Percentiles rank a stretch among this genome's conserved stretches.
Evolutionary conservation across 345 rosid species (phyloP).

Genomic region (Clarkia xantiana): DNA sequence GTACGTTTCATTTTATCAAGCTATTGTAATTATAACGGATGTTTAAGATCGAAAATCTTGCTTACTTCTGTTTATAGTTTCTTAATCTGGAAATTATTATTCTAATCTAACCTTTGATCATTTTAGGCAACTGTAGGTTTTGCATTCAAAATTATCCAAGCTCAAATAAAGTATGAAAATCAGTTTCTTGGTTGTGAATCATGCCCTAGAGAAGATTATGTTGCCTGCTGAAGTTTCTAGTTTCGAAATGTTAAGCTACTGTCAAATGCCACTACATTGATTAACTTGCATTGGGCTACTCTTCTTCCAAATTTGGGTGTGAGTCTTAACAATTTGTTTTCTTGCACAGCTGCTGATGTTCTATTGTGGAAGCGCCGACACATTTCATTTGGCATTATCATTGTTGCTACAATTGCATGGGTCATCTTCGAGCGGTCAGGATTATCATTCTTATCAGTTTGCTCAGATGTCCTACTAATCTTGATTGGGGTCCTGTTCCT

Average conservation of each 20-base stretch:
- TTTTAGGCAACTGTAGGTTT: too few relatives aligned
- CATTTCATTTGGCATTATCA: conserved; percentile 43
- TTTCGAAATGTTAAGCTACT: neutral
- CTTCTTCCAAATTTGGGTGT: neutral
- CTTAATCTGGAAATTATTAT: too few relatives aligned
- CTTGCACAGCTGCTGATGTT: conserved; percentile 51
- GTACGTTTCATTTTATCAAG: too few relatives aligned
- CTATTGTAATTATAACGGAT: too few relatives aligned
- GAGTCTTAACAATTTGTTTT: neutral
- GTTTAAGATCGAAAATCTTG: too few relatives aligned
- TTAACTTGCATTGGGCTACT: neutral
- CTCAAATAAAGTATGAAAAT: too few relatives aligned
- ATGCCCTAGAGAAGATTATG: neutral
- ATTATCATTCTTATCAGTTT: conserved; percentile 62
- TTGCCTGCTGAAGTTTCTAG: neutral
- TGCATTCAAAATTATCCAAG: too few relatives aligned
- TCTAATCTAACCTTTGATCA: too few relatives aligned
- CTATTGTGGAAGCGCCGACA: conserved; percentile 59
- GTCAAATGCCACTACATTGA: neutral
- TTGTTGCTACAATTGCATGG: conserved; percentile 83
- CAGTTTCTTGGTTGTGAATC: too few relatives aligned
- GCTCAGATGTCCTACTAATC: conserved; percentile 65
- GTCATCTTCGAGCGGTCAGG: conserved; percentile 63
- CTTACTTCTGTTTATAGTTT: too few relatives aligned
- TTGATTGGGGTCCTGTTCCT: conserved; percentile 40